Conservation (phyloP, 257 asterid genomes). For the Petrea volubilis region DNA sequence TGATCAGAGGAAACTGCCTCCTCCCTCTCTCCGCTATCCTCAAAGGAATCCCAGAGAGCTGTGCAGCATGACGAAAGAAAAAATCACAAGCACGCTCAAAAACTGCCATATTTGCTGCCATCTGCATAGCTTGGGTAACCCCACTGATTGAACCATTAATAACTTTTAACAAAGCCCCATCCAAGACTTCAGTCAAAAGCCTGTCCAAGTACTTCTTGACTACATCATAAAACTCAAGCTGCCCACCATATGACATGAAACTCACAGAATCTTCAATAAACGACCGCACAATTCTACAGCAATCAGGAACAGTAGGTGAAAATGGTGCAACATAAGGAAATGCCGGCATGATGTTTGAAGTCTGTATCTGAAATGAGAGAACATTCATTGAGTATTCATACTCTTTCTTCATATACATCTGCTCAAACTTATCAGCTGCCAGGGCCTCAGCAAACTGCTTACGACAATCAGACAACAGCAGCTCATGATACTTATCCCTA, state of each 20-base stretch:
- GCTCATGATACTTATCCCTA: constrained; percentile 92
- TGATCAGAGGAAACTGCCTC: constrained; percentile 74
- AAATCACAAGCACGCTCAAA: constrained; percentile 98
- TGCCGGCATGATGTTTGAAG: constrained; percentile 92
- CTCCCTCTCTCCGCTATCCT: constrained; percentile 90
- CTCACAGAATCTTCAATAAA: constrained; percentile 94
- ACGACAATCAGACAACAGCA: constrained; percentile 85
- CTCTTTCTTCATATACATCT: constrained; percentile 98
- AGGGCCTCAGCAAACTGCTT: constrained; percentile 88
- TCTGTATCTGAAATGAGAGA: constrained; percentile 89
- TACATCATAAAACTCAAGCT: constrained; percentile 84
- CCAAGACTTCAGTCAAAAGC: constrained; percentile 83
- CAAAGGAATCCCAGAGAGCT: constrained; percentile 88
- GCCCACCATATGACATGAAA: constrained; percentile 95
- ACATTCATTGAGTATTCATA: constrained; percentile 93
- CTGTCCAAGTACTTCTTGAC: constrained; percentile 92
- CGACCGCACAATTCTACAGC: constrained; percentile 93
- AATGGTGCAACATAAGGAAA: constrained; percentile 94
- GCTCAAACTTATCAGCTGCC: constrained; percentile 91
- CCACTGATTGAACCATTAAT: constrained; percentile 67
- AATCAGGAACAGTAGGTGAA: constrained; percentile 92
- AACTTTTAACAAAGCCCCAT: constrained; percentile 76
- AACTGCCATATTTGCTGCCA: constrained; percentile 98
- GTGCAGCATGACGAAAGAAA: constrained; percentile 96
- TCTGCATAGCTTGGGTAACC: constrained; percentile 93